Evolutionary conservation across 2,329 filamentous ascomycete species (phyloP), one percentile per base, ranked within the genome.

Genomic region (Botrytis pseudocinerea): DNA sequence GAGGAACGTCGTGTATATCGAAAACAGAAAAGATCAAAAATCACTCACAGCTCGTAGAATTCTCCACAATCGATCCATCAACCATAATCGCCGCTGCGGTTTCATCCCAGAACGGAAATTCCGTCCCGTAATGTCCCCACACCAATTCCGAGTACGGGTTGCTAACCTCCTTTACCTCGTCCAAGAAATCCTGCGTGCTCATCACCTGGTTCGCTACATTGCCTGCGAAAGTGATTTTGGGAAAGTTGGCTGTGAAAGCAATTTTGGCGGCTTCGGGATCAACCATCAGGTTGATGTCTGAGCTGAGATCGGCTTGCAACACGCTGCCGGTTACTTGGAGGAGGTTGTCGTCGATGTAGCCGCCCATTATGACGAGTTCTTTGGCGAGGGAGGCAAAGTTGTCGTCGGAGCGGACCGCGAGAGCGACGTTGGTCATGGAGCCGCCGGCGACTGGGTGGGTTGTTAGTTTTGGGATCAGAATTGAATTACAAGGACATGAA

Each of bases 181-280:
- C 81, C 9, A 83, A 76, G 69, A 82, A 85, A 6, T 79, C 79
- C 69, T 83, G 79, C 2, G 78, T 81, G 20, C 82, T 81, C 73
- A 83, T 81, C n/a, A 85, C 81, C 75, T 85, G 82, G 77, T 86
- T 86, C n/a, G 84, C 84, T 60, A 82, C 83, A 73, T 86, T 85
- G 4, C 84, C 83, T 20, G 82, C 83, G 72, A 86, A 81, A 42
- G 82, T 80, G 71, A 85, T 86, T 57, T 82, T 83, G 10, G 83
- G 83, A 75, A 86, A 87, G 44, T 82, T 77, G 10, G 85, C 84
- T 1, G 82, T 85, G 28, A 87, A 76, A 0, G 84, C 84, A 68
- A 86, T 85, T 75, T 86, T 86, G 28, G 84, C 80, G 4, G 82
- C 84, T 78, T 87, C 85, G 1, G 85, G 85, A 70, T 87, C 85